phyloP scores from a whole-genome alignment of 805 yeast genomes.

The Saccharomycopsis sp. region DNA sequence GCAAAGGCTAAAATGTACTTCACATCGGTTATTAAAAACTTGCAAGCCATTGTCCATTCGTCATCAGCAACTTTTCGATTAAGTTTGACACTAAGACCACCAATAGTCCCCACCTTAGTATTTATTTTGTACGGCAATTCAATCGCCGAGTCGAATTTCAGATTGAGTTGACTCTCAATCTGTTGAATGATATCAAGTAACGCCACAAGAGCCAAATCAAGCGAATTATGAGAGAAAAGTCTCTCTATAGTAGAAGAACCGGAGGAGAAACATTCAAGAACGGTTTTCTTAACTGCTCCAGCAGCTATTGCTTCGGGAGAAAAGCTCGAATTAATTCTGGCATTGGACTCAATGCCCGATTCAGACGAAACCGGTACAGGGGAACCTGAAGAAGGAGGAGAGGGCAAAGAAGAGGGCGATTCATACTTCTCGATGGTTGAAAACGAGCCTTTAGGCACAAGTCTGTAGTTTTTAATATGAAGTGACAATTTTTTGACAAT shows the following conservation, averaged over 20 bases:
- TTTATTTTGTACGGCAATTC: slow-evolving; percentile 68
- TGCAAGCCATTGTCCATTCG: slow-evolving; percentile 89
- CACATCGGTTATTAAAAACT: slow-evolving; percentile 66
- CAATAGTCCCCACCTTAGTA: slow-evolving; percentile 57
- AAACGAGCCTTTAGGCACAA: slow-evolving; percentile 79
- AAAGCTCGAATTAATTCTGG: background rate
- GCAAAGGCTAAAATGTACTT: slow-evolving; percentile 83
- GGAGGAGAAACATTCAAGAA: slow-evolving; percentile 54
- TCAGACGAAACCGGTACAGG: too few relatives aligned
- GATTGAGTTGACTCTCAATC: slow-evolving; percentile 37
- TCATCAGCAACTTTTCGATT: slow-evolving; percentile 56
- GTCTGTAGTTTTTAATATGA: slow-evolving; percentile 49
- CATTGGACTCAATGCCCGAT: too few relatives aligned
- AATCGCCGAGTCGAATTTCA: slow-evolving; percentile 27
- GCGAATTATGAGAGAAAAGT: slow-evolving; percentile 61
- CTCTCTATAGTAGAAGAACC: slow-evolving; percentile 72
- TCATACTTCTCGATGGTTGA: slow-evolving; percentile 63
- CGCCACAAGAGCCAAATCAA: slow-evolving; percentile 79
- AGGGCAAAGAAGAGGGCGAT: background rate
- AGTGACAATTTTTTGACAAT: slow-evolving; percentile 51
- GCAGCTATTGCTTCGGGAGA: slow-evolving; percentile 6
- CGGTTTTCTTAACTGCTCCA: slow-evolving; percentile 31
- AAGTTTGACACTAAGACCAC: slow-evolving; percentile 67
- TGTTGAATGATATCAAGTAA: slow-evolving; percentile 54
- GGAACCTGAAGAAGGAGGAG: too few relatives aligned